Conservation (phyloP, 768 basidiomycete genomes). For the Leccinum truebloodii region DNA sequence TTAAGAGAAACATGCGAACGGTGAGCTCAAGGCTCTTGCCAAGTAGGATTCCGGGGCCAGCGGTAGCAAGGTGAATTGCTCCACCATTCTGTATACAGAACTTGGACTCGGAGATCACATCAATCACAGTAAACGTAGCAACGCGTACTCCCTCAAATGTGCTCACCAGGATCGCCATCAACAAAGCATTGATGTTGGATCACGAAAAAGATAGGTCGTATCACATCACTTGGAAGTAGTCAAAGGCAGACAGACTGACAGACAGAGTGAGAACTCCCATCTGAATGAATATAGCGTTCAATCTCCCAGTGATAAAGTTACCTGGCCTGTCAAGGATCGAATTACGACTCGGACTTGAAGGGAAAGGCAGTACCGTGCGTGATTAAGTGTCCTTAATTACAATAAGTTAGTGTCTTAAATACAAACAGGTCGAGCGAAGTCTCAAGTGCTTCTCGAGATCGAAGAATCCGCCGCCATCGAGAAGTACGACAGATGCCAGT, state of each 20-base stretch:
- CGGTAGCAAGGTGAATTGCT: too few relatives aligned
- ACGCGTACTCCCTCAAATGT: neutral
- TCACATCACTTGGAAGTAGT: too few relatives aligned
- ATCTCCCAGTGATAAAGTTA: too few relatives aligned
- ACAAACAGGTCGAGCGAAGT: neutral
- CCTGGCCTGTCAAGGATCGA: too few relatives aligned
- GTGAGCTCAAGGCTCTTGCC: constrained; percentile 18
- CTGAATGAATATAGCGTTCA: constrained; percentile 15
- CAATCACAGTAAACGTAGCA: neutral
- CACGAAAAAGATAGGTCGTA: too few relatives aligned
- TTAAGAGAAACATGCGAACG: neutral
- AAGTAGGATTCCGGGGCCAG: constrained; percentile 1
- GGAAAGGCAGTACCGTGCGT: too few relatives aligned
- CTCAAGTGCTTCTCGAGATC: neutral
- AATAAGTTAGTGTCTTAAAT: too few relatives aligned
- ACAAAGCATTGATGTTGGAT: constrained; percentile 12
- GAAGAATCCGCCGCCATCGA: too few relatives aligned
- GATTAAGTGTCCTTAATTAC: too few relatives aligned
- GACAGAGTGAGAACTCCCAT: constrained; percentile 19
- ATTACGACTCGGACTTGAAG: too few relatives aligned
- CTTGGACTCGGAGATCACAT: constrained; percentile 7
- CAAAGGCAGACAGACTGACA: constrained; percentile 7
- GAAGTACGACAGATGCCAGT: neutral
- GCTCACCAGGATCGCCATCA: constrained; percentile 16
- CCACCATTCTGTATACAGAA: constrained; percentile 14